Evolutionary conservation across 1,284 basidiomycete species (phyloP).

Genomic region (Volvariella volvacea): DNA sequence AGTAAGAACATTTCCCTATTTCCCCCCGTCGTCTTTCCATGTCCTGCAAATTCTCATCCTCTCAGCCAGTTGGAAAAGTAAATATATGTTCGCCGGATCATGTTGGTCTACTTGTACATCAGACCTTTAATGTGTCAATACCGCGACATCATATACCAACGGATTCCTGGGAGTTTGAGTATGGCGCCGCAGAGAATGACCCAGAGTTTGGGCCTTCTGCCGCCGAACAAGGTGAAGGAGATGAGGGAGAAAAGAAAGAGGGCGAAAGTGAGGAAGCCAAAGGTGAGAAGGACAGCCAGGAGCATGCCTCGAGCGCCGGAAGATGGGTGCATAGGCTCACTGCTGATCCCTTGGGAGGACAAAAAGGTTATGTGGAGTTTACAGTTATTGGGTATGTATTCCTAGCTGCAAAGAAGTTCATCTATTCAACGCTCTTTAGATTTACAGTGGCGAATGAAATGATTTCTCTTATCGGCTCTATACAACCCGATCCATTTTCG

Average conservation of each 20-base stretch:
- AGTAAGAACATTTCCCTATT: constrained; percentile 41
- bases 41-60: constrained; percentile 9
- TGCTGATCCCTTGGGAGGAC: constrained; percentile 67
- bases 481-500: constrained; percentile 83
- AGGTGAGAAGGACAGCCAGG: constrained; percentile 5
- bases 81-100: constrained; percentile 93
- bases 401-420: not conserved
- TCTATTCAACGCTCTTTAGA: constrained; percentile 33
- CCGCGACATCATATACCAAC: constrained; percentile 86
- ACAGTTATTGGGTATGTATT: constrained; percentile 82
- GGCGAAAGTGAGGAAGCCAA: constrained; percentile 6
- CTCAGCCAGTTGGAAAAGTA: constrained; percentile 68
- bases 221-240: constrained; percentile 21
- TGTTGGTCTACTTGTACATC: constrained; percentile 86
- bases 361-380: constrained; percentile 70
- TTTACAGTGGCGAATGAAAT: constrained; percentile 93
- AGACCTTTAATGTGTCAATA: constrained; percentile 96
- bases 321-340: constrained; percentile 79
- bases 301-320: constrained; percentile 46
- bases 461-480: constrained; percentile 88
- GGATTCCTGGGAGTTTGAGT: constrained; percentile 83
- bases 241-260: constrained; percentile 16
- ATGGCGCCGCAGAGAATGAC: constrained; percentile 72
- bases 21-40: not conserved
- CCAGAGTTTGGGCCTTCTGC: constrained; percentile 53